Conservation (phyloP, 2,329 filamentous ascomycete species). For the Pseudogymnoascus sp. region DNA sequence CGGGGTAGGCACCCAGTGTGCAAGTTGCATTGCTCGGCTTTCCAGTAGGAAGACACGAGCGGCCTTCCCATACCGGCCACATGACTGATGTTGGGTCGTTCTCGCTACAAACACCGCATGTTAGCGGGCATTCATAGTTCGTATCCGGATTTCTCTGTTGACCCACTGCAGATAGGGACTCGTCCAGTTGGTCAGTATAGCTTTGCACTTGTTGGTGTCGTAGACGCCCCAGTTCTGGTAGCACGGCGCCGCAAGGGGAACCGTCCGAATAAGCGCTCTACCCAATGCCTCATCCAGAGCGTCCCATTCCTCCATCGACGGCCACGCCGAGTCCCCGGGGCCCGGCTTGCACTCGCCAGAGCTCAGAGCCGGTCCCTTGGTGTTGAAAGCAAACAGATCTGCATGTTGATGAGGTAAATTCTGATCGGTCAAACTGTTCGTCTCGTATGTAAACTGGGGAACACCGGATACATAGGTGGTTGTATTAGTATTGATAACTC, state of each 20-base stretch:
- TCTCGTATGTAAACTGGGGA: too few species aligned
- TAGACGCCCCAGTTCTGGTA: constrained; percentile 27
- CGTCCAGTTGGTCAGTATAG: constrained; percentile 24
- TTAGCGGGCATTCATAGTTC: constrained; percentile 18
- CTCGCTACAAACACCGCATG: constrained; percentile 26
- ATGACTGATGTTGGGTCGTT: constrained; percentile 35
- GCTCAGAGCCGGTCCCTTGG: too few species aligned
- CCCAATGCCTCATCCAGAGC: constrained; percentile 36
- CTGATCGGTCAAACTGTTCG: too few species aligned
- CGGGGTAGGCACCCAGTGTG: constrained; percentile 15
- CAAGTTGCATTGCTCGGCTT: constrained; percentile 24
- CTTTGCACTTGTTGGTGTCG: constrained; percentile 27
- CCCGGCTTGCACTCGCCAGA: constrained; percentile 16
- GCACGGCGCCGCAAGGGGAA: constrained; percentile 37
- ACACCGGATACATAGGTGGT: too few species aligned
- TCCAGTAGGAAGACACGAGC: constrained; percentile 30
- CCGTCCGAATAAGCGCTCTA: constrained; percentile 35
- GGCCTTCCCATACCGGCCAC: constrained; percentile 36
- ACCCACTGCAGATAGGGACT: constrained; percentile 30
- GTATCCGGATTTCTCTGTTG: not conserved
- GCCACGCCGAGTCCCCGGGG: constrained; percentile 34
- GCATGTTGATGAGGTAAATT: too few species aligned
- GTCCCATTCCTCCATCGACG: constrained; percentile 36
- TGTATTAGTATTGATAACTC: too few species aligned
- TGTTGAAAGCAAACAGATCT: too few species aligned